Evolutionary conservation across 2,329 filamentous ascomycete genomes (phyloP).

Genomic region (Hypomyces perniciosus): DNA sequence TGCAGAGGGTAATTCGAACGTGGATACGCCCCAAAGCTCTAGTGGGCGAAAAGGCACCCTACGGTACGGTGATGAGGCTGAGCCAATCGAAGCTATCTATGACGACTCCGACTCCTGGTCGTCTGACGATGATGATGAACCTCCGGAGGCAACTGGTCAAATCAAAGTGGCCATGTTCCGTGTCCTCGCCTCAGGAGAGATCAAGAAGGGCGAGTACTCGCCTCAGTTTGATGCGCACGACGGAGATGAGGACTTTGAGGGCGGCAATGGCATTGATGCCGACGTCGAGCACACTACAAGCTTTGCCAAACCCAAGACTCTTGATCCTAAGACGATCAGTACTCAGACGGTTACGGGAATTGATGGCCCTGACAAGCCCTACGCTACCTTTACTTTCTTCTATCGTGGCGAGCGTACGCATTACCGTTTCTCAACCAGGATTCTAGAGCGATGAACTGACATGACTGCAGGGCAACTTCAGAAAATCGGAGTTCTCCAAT

Average conservation of each 20-base stretch:
- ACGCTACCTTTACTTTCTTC: constrained; percentile 95
- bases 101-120: constrained; percentile 69
- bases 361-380: constrained; percentile 91
- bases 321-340: constrained; percentile 95
- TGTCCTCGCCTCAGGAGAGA: constrained; percentile 90
- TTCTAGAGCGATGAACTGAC: constrained; percentile 16
- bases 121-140: constrained; percentile 73
- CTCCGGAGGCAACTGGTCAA: constrained; percentile 89
- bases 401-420: constrained; percentile 86
- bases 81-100: constrained; percentile 62
- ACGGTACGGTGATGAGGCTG: constrained; percentile 72
- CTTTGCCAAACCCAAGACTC: constrained; percentile 91
- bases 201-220: constrained; percentile 96
- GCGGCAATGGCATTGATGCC: constrained; percentile 57
- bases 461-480: constrained; percentile 70
- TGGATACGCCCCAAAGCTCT: constrained; percentile 36
- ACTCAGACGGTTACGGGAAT: constrained; percentile 99
- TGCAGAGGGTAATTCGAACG: constrained; percentile 30
- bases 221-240: constrained; percentile 97
- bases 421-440: not conserved
- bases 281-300: constrained; percentile 96
- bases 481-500: constrained; percentile 85
- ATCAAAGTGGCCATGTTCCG: constrained; percentile 98
- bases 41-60: constrained; percentile 53
- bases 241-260: constrained; percentile 69